These are phyloP conservation scores for Neurospora sp. DNA, from an alignment of 495 filamentous ascomycete genomes.

Conservation along the genomic window DNA sequence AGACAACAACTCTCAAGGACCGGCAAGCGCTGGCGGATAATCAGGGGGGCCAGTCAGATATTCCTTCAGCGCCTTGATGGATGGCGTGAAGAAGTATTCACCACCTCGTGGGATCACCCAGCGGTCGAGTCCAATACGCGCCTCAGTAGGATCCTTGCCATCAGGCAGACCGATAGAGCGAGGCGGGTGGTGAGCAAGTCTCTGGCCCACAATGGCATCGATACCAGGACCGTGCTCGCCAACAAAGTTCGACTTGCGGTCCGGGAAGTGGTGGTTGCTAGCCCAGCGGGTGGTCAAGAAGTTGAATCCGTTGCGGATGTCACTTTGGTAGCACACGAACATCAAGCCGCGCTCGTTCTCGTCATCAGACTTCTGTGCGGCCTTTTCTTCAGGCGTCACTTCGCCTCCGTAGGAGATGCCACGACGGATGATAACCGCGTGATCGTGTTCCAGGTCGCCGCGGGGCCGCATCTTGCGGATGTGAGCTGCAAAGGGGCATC, in stretches of 20 bases:
- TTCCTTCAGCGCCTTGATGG: constrained; percentile 19
- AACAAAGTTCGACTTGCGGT: not conserved
- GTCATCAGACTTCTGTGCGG: not conserved
- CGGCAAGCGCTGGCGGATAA: not conserved
- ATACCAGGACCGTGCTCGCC: not conserved
- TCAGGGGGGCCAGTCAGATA: not conserved
- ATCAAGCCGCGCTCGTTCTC: not conserved
- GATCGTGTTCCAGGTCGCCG: not conserved
- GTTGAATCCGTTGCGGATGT: not conserved
- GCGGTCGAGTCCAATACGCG: not conserved
- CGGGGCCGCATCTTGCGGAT: constrained; percentile 1
- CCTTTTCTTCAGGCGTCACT: not conserved
- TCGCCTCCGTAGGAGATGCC: constrained; percentile 1
- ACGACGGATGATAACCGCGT: not conserved
- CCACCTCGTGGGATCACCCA: not conserved
- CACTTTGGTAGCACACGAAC: constrained; percentile 2
- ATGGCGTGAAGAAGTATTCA: constrained; percentile 1
- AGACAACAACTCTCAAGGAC: not conserved
- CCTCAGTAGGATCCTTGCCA: not conserved
- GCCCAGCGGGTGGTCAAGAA: not conserved
- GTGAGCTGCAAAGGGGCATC: not conserved
- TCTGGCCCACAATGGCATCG: not conserved
- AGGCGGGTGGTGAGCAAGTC: not conserved
- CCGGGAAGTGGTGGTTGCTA: not conserved
- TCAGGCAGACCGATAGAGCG: not conserved